phyloP scores from a whole-genome alignment of 805 yeast species.

The Isabelozyma pseudorhagii region DNA sequence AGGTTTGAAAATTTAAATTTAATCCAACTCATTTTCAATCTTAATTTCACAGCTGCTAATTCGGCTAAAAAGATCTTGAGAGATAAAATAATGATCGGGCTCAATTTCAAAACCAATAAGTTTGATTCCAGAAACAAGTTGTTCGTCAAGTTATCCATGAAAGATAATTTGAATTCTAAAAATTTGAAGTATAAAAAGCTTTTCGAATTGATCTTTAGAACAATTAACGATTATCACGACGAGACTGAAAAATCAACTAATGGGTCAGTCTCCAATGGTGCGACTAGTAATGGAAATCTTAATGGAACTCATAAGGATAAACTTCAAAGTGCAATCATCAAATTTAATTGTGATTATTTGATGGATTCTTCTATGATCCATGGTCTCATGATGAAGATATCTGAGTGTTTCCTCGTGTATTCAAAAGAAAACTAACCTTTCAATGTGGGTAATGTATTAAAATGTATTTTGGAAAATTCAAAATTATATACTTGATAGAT shows the following conservation, averaged over 20 bases:
- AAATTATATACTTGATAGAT: neutral
- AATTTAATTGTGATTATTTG: constrained; percentile 38
- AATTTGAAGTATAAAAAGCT: constrained; percentile 36
- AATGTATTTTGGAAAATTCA: neutral
- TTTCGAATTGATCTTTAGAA: constrained; percentile 33
- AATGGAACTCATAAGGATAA: neutral
- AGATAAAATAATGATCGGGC: constrained; percentile 28
- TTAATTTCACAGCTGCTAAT: constrained; percentile 22
- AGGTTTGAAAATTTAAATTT: constrained; percentile 26
- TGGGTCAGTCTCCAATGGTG: neutral
- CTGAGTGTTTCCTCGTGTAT: constrained; percentile 22
- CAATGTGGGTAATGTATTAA: neutral
- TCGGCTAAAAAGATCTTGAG: constrained; percentile 31
- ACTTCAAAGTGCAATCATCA: constrained; percentile 13
- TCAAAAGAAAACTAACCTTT: constrained; percentile 1
- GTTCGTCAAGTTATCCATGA: constrained; percentile 27
- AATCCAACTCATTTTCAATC: constrained; percentile 27
- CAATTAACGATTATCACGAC: constrained; percentile 13
- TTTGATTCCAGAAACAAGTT: constrained; percentile 21
- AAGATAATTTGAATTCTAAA: constrained; percentile 33
- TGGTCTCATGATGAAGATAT: constrained; percentile 27
- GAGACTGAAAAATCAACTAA: constrained; percentile 6
- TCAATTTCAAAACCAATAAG: constrained; percentile 26
- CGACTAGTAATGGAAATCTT: neutral
- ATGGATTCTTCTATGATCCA: constrained; percentile 22